A percentile compares a stretch with the other conserved stretches of the same genome.
Evolutionary conservation across 2,329 filamentous ascomycete species (phyloP).

Genomic region (Aspergillus ibericus): DNA sequence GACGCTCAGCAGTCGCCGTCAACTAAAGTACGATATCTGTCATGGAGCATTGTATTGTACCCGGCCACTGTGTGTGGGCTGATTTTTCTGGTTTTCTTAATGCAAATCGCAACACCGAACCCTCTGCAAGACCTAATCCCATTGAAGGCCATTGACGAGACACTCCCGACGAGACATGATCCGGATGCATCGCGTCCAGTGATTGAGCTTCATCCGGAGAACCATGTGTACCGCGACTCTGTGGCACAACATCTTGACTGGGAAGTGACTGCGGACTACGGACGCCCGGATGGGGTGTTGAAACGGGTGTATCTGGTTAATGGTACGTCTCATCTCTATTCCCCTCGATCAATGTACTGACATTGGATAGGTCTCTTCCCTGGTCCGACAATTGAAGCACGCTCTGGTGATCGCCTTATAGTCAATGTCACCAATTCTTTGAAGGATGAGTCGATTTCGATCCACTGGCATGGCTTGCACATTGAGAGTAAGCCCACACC

Average conservation of each 20-base stretch:
- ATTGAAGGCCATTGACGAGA: not conserved
- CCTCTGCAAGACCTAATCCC: not conserved
- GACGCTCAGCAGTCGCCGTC: not conserved
- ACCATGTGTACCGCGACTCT: slow-evolving; percentile 42
- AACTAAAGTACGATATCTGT: not conserved
- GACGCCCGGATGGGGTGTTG: slow-evolving; percentile 53
- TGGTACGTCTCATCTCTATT: slow-evolving; percentile 28
- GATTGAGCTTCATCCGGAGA: slow-evolving; percentile 43
- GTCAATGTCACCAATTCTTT: slow-evolving; percentile 47
- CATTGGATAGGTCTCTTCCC: slow-evolving; percentile 42
- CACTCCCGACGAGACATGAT: not conserved
- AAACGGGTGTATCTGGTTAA: slow-evolving; percentile 55
- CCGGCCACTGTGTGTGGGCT: slow-evolving; percentile 18
- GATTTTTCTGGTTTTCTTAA: slow-evolving; percentile 16
- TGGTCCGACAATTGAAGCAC: slow-evolving; percentile 52
- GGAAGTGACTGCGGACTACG: slow-evolving; percentile 41
- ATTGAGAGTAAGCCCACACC: slow-evolving; percentile 33
- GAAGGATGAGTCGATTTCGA: slow-evolving; percentile 39
- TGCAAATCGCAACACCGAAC: slow-evolving; percentile 5
- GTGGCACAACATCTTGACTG: slow-evolving; percentile 40
- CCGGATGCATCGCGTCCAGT: slow-evolving; percentile 17
- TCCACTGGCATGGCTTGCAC: slow-evolving; percentile 53
- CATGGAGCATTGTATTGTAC: slow-evolving; percentile 12
- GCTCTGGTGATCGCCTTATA: slow-evolving; percentile 48
- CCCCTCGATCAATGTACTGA: not conserved